Evolutionary conservation across 305 asterid species (phyloP), one percentile per base, ranked within the genome.

Genomic region (Rubia occidens): DNA sequence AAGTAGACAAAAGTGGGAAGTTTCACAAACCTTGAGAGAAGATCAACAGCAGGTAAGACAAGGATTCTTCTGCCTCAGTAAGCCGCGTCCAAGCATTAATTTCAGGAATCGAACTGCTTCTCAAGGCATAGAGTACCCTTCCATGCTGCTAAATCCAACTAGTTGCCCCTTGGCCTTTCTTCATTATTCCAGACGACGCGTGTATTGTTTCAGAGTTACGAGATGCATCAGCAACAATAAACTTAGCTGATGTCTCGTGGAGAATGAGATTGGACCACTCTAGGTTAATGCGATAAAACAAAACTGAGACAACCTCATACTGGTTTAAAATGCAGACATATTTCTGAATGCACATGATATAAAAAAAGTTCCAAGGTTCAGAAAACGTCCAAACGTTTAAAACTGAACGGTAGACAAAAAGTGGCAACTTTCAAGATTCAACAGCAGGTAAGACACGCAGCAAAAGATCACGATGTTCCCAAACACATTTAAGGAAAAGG

Each of bases 381-480:
- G 35, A 64, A 73, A 64, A 65, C 42, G 17, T 26, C 29, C 39
- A 67, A 74, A 61, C 79, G 37, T 29, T 29, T 39, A 53, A 71
- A 77, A 73, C 70, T 75, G 66, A 76, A 75, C 58, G 51, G 1
- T 35, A 71, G 65, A 29, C 72, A 70, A 60, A 67, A 39, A 71
- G 49, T 43, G 72, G 79, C 37, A 60, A 78, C 72, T 55, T 78
- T 67, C 63, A 89, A 47, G 87, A 81, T 79, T 89, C 99, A 79
- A 87, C 78, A 73, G 91, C 88, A 68, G 97, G 98, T 73, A 95
- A 82, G 76, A 87, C 86, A 78, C 92, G 81, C 71, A 95, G 81
- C 65, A 95, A 79, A 72, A 89, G 90, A 86, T 95, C 95, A 75
- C 89, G 99, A 79, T 95, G 99, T 81, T 95, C 99, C 99, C 91